Evolutionary conservation across 1,284 basidiomycete species (phyloP), one percentile per base, ranked within the genome.

Genomic region (Puccinia triticina): DNA sequence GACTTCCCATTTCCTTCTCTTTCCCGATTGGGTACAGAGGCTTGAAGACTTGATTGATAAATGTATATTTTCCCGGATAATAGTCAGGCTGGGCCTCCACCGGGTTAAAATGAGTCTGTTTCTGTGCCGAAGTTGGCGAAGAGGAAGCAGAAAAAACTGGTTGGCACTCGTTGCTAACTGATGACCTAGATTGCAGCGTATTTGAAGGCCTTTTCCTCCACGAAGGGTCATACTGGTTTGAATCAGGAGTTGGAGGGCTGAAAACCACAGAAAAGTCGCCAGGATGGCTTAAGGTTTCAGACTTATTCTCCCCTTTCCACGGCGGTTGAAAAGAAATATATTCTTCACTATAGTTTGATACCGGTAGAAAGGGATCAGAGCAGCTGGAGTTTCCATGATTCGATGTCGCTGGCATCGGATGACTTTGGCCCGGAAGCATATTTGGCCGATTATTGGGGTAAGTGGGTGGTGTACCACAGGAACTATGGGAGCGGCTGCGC

Each of bases 1-100:
- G 26, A 34, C n/a, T 46, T 34, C n/a, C 59, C 46, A 34, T 29
- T 40, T 77, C 61, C n/a, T 32, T 46, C 57, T 64, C 59, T 37
- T 46, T 61, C n/a, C 64, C 61, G 23, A 11, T 77, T 26, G 46
- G 50, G 11, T 77, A 66, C 29, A 77, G 64, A 43, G 75, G 75
- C 75, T 77, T 77, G 46, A 77, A 77, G 29, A 67, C 75, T 80
- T 80, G 78, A 50, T 80, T 71, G 69, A 80, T 80, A 50, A 80
- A 71, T 29, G 43, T 73, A 46, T 73, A 80, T 40, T 59, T 72
- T 67, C 50, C 53, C 14, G 46, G 53, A 61, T 59, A 61, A 12
- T 55, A n/a, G 46, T 37, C 32, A 11, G 67, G n/a, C 23, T 23
- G 37, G 43, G 53, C 23, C n/a, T 48, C n/a, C 18, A 21, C 37